Evolutionary conservation across 169 alveolate species (phyloP).

Genomic region (Pseudocohnilembus persalinus): DNA sequence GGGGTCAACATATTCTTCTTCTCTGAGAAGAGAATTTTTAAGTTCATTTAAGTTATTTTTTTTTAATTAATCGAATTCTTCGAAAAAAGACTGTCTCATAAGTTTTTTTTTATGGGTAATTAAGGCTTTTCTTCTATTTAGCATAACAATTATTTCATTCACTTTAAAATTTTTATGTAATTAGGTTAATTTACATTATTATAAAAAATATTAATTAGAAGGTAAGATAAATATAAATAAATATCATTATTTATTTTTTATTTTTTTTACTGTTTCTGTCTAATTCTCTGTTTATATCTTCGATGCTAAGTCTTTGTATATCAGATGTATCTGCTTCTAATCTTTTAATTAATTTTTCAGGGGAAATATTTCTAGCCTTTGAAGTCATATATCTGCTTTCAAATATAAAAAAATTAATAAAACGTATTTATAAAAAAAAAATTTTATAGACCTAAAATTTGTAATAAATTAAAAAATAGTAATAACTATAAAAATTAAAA

Average conservation of each 20-base stretch:
- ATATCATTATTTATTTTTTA: too few species aligned
- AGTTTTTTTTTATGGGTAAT: slow-evolving; percentile 28
- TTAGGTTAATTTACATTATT: too few species aligned
- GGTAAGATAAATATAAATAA: too few species aligned
- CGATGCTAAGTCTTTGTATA: neutral
- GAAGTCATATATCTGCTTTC: too few species aligned
- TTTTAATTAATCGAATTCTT: slow-evolving; percentile 19
- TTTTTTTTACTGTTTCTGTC: slow-evolving; percentile 36
- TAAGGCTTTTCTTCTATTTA: slow-evolving; percentile 42
- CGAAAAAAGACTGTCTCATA: slow-evolving; percentile 21
- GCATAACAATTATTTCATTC: slow-evolving; percentile 34
- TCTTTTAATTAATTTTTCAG: neutral
- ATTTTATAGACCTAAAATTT: too few species aligned
- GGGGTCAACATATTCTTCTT: slow-evolving; percentile 19
- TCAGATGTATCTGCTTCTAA: neutral
- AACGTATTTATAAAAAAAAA: too few species aligned
- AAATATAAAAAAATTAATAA: too few species aligned
- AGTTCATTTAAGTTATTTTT: neutral
- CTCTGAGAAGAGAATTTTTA: neutral
- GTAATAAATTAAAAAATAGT: too few species aligned
- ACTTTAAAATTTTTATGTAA: slow-evolving; percentile 24
- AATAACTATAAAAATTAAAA: too few species aligned
- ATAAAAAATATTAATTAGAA: too few species aligned
- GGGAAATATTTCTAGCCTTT: neutral
- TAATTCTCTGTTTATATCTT: slow-evolving; percentile 42